A percentile compares a stretch with the other conserved stretches of the same genome.
Evolutionary conservation across 2,329 filamentous ascomycete genomes (phyloP).

Genomic region (Truncatella angustata): DNA sequence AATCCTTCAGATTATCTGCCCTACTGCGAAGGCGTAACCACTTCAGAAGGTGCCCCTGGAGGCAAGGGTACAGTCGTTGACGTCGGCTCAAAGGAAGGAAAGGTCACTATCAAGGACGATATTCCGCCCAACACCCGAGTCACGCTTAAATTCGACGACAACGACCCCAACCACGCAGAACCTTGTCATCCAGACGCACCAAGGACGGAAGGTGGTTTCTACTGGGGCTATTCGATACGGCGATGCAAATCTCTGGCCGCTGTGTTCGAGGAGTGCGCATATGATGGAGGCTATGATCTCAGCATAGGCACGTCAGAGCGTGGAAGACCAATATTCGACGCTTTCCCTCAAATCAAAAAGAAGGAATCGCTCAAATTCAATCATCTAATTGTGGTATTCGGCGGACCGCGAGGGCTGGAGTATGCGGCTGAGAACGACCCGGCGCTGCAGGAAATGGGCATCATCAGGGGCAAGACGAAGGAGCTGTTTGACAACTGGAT

Average conservation of each 20-base stretch:
- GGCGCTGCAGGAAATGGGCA: constrained; percentile 56
- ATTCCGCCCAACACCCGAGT: constrained; percentile 72
- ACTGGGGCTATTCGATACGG: constrained; percentile 80
- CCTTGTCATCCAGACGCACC: constrained; percentile 68
- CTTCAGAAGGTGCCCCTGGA: constrained; percentile 39
- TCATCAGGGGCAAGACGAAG: constrained; percentile 61
- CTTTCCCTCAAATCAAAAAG: constrained; percentile 40
- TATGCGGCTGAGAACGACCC: constrained; percentile 65
- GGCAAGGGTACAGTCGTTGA: constrained; percentile 53
- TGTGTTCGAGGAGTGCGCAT: constrained; percentile 75
- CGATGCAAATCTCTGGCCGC: constrained; percentile 64
- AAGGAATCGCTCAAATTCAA: constrained; percentile 47
- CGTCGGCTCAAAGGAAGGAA: constrained; percentile 53
- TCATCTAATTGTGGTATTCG: constrained; percentile 77
- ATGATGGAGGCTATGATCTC: constrained; percentile 76
- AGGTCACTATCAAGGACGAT: constrained; percentile 53
- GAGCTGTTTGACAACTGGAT: constrained; percentile 84
- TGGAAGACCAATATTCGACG: constrained; percentile 51
- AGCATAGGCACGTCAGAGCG: constrained; percentile 83
- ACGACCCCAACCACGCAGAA: constrained; percentile 45
- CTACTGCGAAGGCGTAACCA: constrained; percentile 75
- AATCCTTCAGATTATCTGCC: constrained; percentile 73
- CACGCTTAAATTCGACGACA: constrained; percentile 64
- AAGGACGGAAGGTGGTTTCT: constrained; percentile 74
- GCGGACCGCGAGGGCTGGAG: constrained; percentile 77